phyloP scores from a whole-genome alignment of 2,329 filamentous ascomycete genomes.

The Colletotrichum sp. region DNA sequence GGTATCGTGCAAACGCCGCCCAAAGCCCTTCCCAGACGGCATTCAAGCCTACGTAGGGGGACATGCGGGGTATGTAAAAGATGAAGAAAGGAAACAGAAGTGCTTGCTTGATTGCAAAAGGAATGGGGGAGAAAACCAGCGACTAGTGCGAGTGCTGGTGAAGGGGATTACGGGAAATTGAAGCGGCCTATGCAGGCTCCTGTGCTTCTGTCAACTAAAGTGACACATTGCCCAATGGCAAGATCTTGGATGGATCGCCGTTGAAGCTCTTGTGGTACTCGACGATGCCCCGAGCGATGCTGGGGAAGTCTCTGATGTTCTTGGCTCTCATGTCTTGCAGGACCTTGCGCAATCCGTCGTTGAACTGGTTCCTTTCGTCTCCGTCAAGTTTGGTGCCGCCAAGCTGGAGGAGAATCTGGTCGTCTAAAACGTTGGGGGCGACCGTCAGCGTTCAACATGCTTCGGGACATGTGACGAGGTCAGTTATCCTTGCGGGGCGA shows the following conservation, averaged over 20 bases:
- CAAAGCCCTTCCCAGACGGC: not conserved
- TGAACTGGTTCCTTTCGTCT: slow-evolving; percentile 66
- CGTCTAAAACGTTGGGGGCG: slow-evolving; percentile 58
- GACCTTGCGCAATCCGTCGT: slow-evolving; percentile 64
- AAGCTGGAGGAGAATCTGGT: slow-evolving; percentile 75
- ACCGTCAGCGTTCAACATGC: slow-evolving; percentile 51
- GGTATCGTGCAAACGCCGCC: slow-evolving; percentile 19
- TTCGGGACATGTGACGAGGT: slow-evolving; percentile 36
- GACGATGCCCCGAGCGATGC: slow-evolving; percentile 71
- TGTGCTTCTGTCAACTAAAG: slow-evolving; percentile 29
- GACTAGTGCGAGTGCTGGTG: not conserved
- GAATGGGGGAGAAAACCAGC: not conserved
- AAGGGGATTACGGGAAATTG: not conserved
- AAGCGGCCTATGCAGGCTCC: not conserved
- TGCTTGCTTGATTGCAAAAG: slow-evolving; percentile 1
- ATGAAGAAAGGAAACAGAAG: slow-evolving; percentile 8
- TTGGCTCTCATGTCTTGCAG: slow-evolving; percentile 64
- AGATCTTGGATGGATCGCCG: slow-evolving; percentile 67
- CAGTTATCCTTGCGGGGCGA: slow-evolving; percentile 13
- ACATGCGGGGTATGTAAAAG: slow-evolving; percentile 6
- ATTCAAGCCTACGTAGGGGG: not conserved
- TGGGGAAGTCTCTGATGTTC: slow-evolving; percentile 69
- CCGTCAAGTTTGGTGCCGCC: slow-evolving; percentile 69
- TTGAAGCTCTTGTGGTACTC: slow-evolving; percentile 70
- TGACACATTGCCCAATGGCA: slow-evolving; percentile 58